A percentile compares a stretch with the other conserved stretches of the same genome.
phyloP scores from a whole-genome alignment of 2,329 filamentous ascomycete species.

The Botryotinia narcissicola region DNA sequence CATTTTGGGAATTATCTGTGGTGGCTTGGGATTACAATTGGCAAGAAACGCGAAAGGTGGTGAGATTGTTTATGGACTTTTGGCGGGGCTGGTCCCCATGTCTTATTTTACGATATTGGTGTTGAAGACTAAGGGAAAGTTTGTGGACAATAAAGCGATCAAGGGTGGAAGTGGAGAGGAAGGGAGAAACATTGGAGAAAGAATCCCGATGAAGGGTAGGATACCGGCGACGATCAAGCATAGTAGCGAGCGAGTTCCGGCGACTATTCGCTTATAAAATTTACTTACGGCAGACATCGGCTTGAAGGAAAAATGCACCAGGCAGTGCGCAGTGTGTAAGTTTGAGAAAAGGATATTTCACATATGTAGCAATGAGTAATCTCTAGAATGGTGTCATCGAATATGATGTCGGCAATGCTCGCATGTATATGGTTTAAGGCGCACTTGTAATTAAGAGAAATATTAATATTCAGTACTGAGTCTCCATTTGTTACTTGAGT shows the following conservation, averaged over 20 bases:
- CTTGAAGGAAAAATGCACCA: no score
- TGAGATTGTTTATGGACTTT: constrained; percentile 54
- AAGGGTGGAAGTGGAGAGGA: neutral
- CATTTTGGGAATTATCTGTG: constrained; percentile 59
- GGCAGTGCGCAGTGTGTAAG: neutral
- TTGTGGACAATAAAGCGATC: neutral
- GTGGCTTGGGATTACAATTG: constrained; percentile 58
- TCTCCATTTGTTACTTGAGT: neutral
- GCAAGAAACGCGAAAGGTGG: constrained; percentile 43
- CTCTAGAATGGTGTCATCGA: neutral
- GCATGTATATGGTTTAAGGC: neutral
- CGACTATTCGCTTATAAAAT: neutral
- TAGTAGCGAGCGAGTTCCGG: neutral
- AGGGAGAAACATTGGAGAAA: neutral
- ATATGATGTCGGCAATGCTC: neutral
- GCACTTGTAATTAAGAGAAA: neutral
- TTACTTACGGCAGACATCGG: neutral
- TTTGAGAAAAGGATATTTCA: neutral
- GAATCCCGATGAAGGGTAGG: neutral
- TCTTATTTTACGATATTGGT: constrained; percentile 41
- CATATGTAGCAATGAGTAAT: neutral
- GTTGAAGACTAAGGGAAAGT: neutral
- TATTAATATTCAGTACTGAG: neutral
- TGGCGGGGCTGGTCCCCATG: constrained; percentile 50
- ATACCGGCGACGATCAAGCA: neutral